These are phyloP conservation scores for Penicillium samsonianum DNA, from an alignment of 495 filamentous ascomycete genomes.

Conservation along the genomic window DNA sequence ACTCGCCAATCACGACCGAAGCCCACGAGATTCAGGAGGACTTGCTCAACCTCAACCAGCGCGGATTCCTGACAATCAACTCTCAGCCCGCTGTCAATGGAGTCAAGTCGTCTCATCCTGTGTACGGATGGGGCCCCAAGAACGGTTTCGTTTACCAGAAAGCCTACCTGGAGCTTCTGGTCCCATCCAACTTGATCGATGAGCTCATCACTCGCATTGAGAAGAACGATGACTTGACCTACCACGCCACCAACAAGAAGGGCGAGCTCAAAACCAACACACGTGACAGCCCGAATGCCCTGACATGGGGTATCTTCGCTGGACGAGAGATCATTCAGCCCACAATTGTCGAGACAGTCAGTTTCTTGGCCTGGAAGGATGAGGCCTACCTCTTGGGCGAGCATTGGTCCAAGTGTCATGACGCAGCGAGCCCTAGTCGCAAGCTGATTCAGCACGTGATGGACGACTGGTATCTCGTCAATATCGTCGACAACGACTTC, in stretches of 20 bases:
- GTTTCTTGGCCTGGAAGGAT: slow-evolving; percentile 98
- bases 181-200: slow-evolving; percentile 74
- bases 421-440: slow-evolving; percentile 74
- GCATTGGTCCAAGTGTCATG: slow-evolving; percentile 92
- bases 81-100: slow-evolving; percentile 96
- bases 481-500: slow-evolving; percentile 71
- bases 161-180: slow-evolving; percentile 89
- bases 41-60: slow-evolving; percentile 76
- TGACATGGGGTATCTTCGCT: slow-evolving; percentile 99
- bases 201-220: slow-evolving; percentile 82
- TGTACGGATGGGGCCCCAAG: slow-evolving; percentile 91
- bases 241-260: slow-evolving; percentile 82
- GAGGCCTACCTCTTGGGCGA: slow-evolving; percentile 90
- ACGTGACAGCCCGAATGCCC: slow-evolving; percentile 82
- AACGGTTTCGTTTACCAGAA: slow-evolving; percentile 99
- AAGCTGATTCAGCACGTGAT: slow-evolving; percentile 79
- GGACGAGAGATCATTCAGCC: slow-evolving; percentile 99
- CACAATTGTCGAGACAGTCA: slow-evolving; percentile 97
- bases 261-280: slow-evolving; percentile 86
- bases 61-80: slow-evolving; percentile 93
- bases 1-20: slow-evolving; percentile 79
- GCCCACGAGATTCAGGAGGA: slow-evolving; percentile 73
- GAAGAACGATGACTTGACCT: slow-evolving; percentile 77
- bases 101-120: slow-evolving; percentile 80
- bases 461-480: slow-evolving; percentile 89